Evolutionary conservation across 1,284 basidiomycete genomes (phyloP).

Genomic region (Sanguinoderma infundibulare): DNA sequence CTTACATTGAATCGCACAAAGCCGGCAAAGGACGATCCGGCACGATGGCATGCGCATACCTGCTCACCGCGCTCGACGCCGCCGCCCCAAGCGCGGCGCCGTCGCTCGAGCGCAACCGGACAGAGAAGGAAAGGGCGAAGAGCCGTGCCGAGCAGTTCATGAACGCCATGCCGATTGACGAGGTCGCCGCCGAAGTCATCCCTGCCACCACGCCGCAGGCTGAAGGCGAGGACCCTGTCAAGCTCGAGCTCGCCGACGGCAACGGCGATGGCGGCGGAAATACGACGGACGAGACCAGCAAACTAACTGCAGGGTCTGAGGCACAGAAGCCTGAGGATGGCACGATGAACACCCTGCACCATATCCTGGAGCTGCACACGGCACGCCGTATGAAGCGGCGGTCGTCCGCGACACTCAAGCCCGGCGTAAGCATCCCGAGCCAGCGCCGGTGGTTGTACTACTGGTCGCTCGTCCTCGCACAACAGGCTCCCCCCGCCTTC

Average conservation of each 20-base stretch:
- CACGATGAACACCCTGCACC: slow-evolving; percentile 47
- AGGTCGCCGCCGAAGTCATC: slow-evolving; percentile 18
- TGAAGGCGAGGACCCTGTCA: slow-evolving; percentile 39
- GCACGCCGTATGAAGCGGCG: slow-evolving; percentile 68
- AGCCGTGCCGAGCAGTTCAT: slow-evolving; percentile 55
- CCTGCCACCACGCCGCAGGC: slow-evolving; percentile 31
- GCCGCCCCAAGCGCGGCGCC: slow-evolving; percentile 52
- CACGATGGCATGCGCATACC: slow-evolving; percentile 80
- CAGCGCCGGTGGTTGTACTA: slow-evolving; percentile 76
- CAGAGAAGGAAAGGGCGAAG: slow-evolving; percentile 36
- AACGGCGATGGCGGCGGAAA: background rate
- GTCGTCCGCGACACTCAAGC: slow-evolving; percentile 51
- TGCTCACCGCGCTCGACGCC: slow-evolving; percentile 65
- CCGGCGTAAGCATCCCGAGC: slow-evolving; percentile 77
- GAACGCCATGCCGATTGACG: slow-evolving; percentile 48
- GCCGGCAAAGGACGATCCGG: slow-evolving; percentile 86
- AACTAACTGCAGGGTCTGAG: background rate
- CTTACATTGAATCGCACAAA: too few relatives aligned
- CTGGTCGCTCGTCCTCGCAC: slow-evolving; percentile 68
- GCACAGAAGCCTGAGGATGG: slow-evolving; percentile 22
- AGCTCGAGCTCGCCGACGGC: slow-evolving; percentile 22
- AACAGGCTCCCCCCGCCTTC: slow-evolving; percentile 54
- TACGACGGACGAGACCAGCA: slow-evolving; percentile 4
- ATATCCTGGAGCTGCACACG: slow-evolving; percentile 70
- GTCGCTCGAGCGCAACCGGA: slow-evolving; percentile 50